phyloP scores from a whole-genome alignment of 1,284 basidiomycete species.

The Heterobasidion annosum region DNA sequence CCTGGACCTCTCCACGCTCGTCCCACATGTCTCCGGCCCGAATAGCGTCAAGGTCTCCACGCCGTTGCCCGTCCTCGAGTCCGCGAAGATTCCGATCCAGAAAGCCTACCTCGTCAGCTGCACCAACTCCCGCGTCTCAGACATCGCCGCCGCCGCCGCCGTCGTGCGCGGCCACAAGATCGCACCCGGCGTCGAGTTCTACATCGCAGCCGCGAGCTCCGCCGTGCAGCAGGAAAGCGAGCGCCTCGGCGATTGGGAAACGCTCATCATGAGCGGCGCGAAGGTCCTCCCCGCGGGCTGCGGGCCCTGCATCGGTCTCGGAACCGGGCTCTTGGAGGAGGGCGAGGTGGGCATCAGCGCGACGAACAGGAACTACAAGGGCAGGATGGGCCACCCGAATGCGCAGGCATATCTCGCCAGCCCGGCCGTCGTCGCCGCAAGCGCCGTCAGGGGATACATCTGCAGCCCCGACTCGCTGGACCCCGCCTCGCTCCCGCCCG shows the following conservation, averaged over 20 bases:
- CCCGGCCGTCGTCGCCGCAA: conserved; percentile 95
- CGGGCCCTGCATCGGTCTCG: conserved; percentile 96
- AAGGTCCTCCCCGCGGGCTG: conserved; percentile 93
- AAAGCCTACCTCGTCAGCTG: conserved; percentile 99
- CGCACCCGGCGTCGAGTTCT: conserved; percentile 91
- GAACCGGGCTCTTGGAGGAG: conserved; percentile 87
- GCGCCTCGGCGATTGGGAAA: conserved; percentile 81
- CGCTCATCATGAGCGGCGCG: conserved; percentile 81
- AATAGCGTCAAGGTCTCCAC: conserved; percentile 97
- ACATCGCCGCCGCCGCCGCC: conserved; percentile 86
- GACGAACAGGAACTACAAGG: conserved; percentile 99
- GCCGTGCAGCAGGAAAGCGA: conserved; percentile 90
- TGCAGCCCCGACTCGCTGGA: conserved; percentile 75
- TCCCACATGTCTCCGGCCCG: conserved; percentile 93
- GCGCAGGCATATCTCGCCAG: conserved; percentile 94
- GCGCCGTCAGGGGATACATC: conserved; percentile 89
- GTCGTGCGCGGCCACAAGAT: conserved; percentile 84
- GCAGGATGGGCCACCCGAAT: conserved; percentile 94
- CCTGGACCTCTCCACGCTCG: conserved; percentile 89
- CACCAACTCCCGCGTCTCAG: conserved; percentile 95
- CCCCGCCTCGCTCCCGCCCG: conserved; percentile 40
- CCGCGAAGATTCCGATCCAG: conserved; percentile 75
- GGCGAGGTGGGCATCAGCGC: conserved; percentile 95
- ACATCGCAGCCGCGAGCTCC: conserved; percentile 92
- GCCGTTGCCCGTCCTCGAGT: conserved; percentile 76